Evolutionary conservation across 345 rosid genomes (phyloP), one percentile per base, ranked within the genome.

Genomic region (Melaleuca alternifolia): DNA sequence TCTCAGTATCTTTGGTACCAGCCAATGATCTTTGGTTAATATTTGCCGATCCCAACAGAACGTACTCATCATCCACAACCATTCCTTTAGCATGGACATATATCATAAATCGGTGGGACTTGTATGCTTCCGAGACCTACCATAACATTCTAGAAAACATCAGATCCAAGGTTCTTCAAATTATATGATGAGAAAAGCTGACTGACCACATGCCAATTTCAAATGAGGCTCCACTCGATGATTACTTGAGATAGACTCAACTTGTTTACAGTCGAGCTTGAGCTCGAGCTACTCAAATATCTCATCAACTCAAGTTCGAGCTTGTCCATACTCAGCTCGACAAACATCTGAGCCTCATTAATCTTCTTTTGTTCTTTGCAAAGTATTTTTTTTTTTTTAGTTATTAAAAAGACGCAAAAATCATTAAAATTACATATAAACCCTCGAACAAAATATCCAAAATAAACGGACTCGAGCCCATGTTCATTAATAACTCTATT

Each of bases 21-120:
- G 98, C 98, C 98, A 93, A 91, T 46, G 99, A 96, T 92, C 99
- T 94, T 93, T 96, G 97, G 92, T 96, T 96, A 75, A 96, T 94
- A 92, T 96, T 95, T 50, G 98, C 98, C 50, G 99, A 94, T 91
- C 98, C 99, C 53, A 96, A n/a, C 85, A 96, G 92, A 30, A 93
- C 94, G 87, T 95, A 95, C 91, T 96, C 98, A 82, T 96, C 99
- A 87, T 95, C 99, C 86, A 96, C 96, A 50, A 96, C 88, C 98
- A 92, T 96, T 85, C 99, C 99, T 89, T 96, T 96, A 61, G 98
- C 97, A 86, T 96, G 99, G 71, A 96, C 99, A 75, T 96, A 95
- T 44, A 96, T 95, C 98, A 95, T 95, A 90, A 96, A 95, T 51
- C 98, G 91, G 90, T 86, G 88, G 87, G 37, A 59, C 61, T 90